Evolutionary conservation across 257 asterid species (phyloP).

Genomic region (Coffea canephora): DNA sequence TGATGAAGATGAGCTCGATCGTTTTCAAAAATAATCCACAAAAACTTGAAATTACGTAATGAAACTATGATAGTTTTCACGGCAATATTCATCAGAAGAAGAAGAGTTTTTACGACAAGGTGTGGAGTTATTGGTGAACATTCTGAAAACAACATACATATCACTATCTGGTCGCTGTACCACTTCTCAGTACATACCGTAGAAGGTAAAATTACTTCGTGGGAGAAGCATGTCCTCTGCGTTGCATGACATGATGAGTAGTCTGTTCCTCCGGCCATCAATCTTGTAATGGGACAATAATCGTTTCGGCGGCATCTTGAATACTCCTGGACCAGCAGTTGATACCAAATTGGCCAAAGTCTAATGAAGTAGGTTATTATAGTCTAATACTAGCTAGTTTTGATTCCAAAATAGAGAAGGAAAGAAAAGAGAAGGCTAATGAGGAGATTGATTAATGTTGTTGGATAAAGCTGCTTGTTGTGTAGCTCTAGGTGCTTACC

Average conservation of each 20-base stretch:
- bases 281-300: conserved; percentile 90
- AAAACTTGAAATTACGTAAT: not conserved
- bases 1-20: not conserved
- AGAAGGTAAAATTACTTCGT: conserved; percentile 78
- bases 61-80: no score
- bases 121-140: not conserved
- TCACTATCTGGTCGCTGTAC: not conserved
- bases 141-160: not conserved
- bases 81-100: no score
- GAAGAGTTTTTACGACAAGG: no score
- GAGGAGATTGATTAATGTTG: not conserved
- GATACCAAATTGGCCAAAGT: not conserved
- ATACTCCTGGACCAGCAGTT: conserved; percentile 55
- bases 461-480: not conserved
- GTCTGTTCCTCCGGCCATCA: conserved; percentile 59
- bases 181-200: conserved; percentile 39
- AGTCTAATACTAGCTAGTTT: no score
- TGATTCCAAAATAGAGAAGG: not conserved
- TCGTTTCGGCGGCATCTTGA: conserved; percentile 89
- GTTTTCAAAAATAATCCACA: not conserved
- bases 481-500: conserved; percentile 40
- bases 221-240: conserved; percentile 99
- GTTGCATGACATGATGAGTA: conserved; percentile 82
- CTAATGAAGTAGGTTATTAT: no score
- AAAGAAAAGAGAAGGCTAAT: not conserved